phyloP scores from a whole-genome alignment of 306 rosid genomes.

The Vigna hirtella region DNA sequence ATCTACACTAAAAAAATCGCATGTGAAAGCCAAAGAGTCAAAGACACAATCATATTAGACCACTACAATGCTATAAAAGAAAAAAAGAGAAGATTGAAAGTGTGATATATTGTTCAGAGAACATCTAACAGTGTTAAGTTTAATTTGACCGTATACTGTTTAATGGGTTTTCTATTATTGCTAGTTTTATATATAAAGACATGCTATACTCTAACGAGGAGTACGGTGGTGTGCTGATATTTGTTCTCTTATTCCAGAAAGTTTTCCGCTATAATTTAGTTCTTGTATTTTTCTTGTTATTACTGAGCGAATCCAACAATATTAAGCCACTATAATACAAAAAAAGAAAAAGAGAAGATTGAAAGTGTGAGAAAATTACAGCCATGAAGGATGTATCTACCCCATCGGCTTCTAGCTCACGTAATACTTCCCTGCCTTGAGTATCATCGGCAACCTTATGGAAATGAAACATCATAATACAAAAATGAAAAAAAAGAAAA shows the following conservation, averaged over 20 bases:
- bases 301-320: background rate
- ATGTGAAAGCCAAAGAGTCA: background rate
- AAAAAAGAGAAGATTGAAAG: conserved; percentile 21
- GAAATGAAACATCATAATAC: background rate
- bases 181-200: too few relatives aligned
- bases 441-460: conserved; percentile 76
- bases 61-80: background rate
- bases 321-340: background rate
- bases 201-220: too few relatives aligned
- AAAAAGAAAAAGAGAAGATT: conserved; percentile 10
- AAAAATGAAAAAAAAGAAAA: background rate
- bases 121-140: too few relatives aligned
- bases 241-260: too few relatives aligned
- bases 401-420: conserved; percentile 73
- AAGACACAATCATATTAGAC: background rate
- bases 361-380: conserved; percentile 51
- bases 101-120: background rate
- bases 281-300: too few relatives aligned
- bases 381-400: conserved; percentile 74
- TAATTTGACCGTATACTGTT: too few relatives aligned
- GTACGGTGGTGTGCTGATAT: too few relatives aligned
- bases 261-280: too few relatives aligned
- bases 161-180: too few relatives aligned
- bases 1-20: background rate
- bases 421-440: conserved; percentile 70